Percentiles rank a stretch among this genome's conserved stretches.
These are phyloP conservation scores for Tolypocladium pustulatum DNA, from an alignment of 2,329 filamentous ascomycete genomes.

Conservation along the genomic window DNA sequence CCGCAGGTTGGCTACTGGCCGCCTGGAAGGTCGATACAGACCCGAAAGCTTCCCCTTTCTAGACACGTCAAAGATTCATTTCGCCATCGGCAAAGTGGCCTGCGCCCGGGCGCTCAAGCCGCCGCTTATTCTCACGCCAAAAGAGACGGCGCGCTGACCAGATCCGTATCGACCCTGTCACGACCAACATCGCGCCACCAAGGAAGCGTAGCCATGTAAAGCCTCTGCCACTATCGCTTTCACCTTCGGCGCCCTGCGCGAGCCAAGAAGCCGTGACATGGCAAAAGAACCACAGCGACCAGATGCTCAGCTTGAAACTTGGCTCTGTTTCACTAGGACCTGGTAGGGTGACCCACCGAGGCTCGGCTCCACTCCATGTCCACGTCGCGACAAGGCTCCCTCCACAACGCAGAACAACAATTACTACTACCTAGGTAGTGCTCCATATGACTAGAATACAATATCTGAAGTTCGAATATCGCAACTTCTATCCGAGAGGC, in stretches of 20 bases:
- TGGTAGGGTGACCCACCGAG: not conserved
- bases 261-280: not conserved
- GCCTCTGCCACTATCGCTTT: not conserved
- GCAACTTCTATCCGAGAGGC: not conserved
- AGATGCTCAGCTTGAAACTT: conserved; percentile 5
- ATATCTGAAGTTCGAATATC: not conserved
- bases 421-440: not conserved
- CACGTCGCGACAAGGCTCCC: not conserved
- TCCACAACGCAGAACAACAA: not conserved
- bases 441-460: not conserved
- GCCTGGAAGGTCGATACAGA: not conserved
- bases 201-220: not conserved
- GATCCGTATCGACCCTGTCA: not conserved
- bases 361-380: not conserved
- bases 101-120: not conserved
- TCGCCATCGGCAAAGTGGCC: not conserved
- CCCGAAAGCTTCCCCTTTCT: not conserved
- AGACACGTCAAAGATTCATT: not conserved
- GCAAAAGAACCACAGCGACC: not conserved
- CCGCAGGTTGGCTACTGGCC: not conserved
- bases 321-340: conserved; percentile 6
- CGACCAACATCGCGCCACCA: not conserved
- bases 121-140: not conserved
- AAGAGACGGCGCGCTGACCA: not conserved
- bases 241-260: not conserved